Evolutionary conservation across 306 rosid species (phyloP).

Genomic region (Mimosa pudica): DNA sequence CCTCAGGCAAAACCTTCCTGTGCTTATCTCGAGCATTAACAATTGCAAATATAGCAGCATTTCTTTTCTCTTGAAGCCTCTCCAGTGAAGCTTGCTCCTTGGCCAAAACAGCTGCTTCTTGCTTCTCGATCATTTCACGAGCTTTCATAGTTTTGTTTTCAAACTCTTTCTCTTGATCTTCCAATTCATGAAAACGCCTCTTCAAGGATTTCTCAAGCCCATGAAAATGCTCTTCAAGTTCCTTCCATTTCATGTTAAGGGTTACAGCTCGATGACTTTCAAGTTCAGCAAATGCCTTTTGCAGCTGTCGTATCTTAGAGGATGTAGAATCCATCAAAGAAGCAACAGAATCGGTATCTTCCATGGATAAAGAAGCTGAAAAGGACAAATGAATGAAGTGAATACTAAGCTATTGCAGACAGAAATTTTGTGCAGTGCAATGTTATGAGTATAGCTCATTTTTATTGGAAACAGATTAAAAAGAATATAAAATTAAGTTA

Average conservation of each 20-base stretch:
- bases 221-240: conserved; percentile 92
- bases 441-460: conserved; percentile 5
- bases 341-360: conserved; percentile 69
- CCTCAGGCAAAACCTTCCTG: conserved; percentile 65
- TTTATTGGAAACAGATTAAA: neutral
- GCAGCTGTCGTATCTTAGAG: conserved; percentile 95
- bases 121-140: conserved; percentile 69
- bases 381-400: conserved; percentile 30
- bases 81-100: conserved; percentile 76
- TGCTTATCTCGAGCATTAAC: conserved; percentile 74
- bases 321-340: conserved; percentile 79
- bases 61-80: conserved; percentile 86
- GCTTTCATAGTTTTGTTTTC: conserved; percentile 70
- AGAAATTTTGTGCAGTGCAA: conserved; percentile 8
- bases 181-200: conserved; percentile 96
- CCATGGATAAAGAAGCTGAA: conserved; percentile 77
- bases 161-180: conserved; percentile 92
- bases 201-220: conserved; percentile 97
- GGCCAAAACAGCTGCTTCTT: conserved; percentile 69
- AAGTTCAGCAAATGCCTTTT: conserved; percentile 98
- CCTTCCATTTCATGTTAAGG: conserved; percentile 95
- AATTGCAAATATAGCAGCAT: conserved; percentile 77
- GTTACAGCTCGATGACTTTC: conserved; percentile 90
- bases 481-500: neutral
- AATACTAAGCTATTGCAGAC: neutral